Base-by-base conservation (phyloP, 1,284 basidiomycete genomes). In the Tylopilus sp. region DNA sequence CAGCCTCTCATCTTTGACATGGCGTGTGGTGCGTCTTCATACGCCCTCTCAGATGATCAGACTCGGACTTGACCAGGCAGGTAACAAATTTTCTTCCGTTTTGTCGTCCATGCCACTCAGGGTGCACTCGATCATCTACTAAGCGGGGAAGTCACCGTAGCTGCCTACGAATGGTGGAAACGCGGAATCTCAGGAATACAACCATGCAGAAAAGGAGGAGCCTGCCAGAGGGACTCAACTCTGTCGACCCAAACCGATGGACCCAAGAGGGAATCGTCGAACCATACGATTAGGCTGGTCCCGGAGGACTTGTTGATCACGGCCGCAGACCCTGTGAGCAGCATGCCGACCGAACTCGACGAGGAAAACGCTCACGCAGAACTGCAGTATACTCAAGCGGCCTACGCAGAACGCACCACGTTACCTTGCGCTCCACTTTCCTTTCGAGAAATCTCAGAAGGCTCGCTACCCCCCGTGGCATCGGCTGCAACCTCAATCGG, bases 401-500 rank as follows among this genome's bases (percentile, higher is more conserved):
- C 79, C 6, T 80, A 77, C 55, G 60, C 66, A 13, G 63, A 67
- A 10, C 71, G 81, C n/a, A 80, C 78, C 2, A 63, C 64, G 0
- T 61, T 75, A 9, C 60, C 69, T 10, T 82, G 80, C 50, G 70
- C 76, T 28, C 61, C 74, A 7, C 65, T 81, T 5, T 75, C 75
- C 0, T 84, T 83, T 62, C 61, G 67, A 19, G 77, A 82, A 34
- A 72, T 84, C 35, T 74, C 78, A 1, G 68, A 73, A 21, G 80
- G 78, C 3, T 52, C 59, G 10, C 55, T 82, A 15, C 78, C 79
- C 0, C 36, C 51, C 59, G 63, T 45, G 18, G 65, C 60, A 16
- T 59, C 52, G 42, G 30, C 55, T 52, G 26, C 55, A 53, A 36
- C 54, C 15, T 53, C 48, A 3, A 35, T 59, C 10, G 44, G 53